Evolutionary conservation across 768 basidiomycete species (phyloP).

Genomic region (Serendipita sp.): DNA sequence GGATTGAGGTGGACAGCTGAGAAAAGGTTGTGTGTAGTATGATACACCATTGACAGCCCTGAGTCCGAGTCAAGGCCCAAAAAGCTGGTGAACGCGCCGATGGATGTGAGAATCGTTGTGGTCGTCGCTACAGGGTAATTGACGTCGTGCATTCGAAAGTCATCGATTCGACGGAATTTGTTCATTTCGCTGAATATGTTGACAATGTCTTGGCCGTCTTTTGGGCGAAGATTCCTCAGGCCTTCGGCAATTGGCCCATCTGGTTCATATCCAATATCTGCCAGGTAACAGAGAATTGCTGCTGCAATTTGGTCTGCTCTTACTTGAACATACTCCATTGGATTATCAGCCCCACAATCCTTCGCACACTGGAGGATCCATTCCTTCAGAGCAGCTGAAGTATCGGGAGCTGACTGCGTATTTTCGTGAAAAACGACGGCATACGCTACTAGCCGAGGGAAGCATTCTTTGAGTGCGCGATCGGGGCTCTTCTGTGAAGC

Average conservation of each 20-base stretch:
- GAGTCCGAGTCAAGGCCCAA: constrained; percentile 27
- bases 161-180: constrained; percentile 32
- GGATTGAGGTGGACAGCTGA: constrained; percentile 46
- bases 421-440: neutral
- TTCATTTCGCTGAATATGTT: constrained; percentile 36
- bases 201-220: constrained; percentile 21
- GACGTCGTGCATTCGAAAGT: constrained; percentile 41
- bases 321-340: constrained; percentile 17
- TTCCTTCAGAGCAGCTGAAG: neutral
- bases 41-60: constrained; percentile 48
- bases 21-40: constrained; percentile 60
- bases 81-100: constrained; percentile 40
- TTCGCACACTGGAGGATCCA: neutral
- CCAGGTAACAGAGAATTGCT: constrained; percentile 44
- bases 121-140: constrained; percentile 47
- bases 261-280: constrained; percentile 47
- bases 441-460: constrained; percentile 49
- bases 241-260: constrained; percentile 34
- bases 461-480: constrained; percentile 45
- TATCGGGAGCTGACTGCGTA: neutral
- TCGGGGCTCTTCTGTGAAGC: constrained; percentile 31
- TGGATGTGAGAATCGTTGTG: constrained; percentile 32
- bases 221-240: constrained; percentile 24
- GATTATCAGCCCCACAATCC: constrained; percentile 5
- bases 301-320: constrained; percentile 42